Evolutionary conservation across 768 basidiomycete genomes (phyloP).

Genomic region (Lactarius sp.): DNA sequence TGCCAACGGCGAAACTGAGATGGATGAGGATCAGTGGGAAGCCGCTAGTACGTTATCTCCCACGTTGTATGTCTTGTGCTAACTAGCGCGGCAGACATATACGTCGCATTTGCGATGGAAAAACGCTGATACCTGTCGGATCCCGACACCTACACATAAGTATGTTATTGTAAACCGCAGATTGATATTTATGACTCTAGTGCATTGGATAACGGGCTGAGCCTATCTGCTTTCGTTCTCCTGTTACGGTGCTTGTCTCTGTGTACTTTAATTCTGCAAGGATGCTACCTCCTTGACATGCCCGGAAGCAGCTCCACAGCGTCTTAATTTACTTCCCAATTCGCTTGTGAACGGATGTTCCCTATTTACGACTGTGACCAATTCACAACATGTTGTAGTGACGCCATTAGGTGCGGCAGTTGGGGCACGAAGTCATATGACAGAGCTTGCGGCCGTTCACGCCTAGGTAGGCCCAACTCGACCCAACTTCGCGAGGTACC

Average conservation of each 20-base stretch:
- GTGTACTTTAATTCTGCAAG: constrained; percentile 6
- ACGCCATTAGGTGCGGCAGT: neutral
- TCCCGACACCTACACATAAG: constrained; percentile 1
- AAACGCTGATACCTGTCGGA: constrained; percentile 41
- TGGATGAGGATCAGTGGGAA: constrained; percentile 97
- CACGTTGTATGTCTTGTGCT: neutral
- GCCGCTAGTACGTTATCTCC: constrained; percentile 79
- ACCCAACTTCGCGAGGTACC: neutral
- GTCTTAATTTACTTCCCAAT: neutral
- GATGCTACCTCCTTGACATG: neutral
- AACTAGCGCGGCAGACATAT: constrained; percentile 66
- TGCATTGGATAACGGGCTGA: constrained; percentile 9
- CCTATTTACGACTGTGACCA: neutral
- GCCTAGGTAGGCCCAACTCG: no score
- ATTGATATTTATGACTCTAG: neutral
- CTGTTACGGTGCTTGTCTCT: neutral
- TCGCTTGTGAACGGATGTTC: neutral
- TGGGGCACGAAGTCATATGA: no score
- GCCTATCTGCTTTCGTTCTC: constrained; percentile 4
- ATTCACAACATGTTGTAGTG: neutral
- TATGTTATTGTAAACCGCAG: constrained; percentile 15
- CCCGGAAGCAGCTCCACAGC: neutral
- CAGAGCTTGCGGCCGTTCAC: no score
- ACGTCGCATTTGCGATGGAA: constrained; percentile 89
- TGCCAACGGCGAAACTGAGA: constrained; percentile 76